Conservation (phyloP, 2,329 filamentous ascomycete species). For the Botryosphaeria agaves region DNA sequence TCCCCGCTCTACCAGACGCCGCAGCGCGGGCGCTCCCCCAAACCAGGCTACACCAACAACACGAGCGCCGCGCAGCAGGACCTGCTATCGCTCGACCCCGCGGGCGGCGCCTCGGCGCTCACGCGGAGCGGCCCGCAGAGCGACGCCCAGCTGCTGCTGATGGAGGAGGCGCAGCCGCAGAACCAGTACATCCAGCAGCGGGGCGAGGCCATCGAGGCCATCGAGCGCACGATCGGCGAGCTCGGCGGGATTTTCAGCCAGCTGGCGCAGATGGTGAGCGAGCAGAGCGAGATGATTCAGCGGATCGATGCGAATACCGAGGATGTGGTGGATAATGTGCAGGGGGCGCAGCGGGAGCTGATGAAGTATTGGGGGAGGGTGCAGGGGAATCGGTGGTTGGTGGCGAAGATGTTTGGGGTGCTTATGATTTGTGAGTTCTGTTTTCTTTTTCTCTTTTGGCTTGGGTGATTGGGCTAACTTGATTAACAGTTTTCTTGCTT, state of each 20-base stretch:
- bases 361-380: constrained; percentile 95
- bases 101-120: constrained; percentile 22
- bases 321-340: constrained; percentile 95
- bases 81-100: constrained; percentile 66
- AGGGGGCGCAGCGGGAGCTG: constrained; percentile 84
- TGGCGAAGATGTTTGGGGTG: constrained; percentile 72
- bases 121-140: constrained; percentile 38
- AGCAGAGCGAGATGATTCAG: constrained; percentile 96
- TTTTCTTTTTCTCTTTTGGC: constrained; percentile 2
- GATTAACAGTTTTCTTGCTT: constrained; percentile 17
- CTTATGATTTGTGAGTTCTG: constrained; percentile 64
- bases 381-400: constrained; percentile 86
- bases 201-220: constrained; percentile 90
- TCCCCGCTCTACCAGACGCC: constrained; percentile 78
- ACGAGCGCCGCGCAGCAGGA: constrained; percentile 36
- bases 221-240: constrained; percentile 88
- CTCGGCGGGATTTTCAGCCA: constrained; percentile 87
- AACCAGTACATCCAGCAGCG: constrained; percentile 87
- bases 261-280: constrained; percentile 87
- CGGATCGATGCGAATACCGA: constrained; percentile 95
- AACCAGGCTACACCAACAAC: constrained; percentile 22
- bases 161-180: constrained; percentile 77
- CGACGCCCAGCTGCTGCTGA: constrained; percentile 68
- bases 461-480: constrained; percentile 12
- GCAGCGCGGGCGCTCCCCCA: constrained; percentile 38